Percentiles rank a stretch among this genome's conserved stretches.
Conservation (phyloP, 1,139 yeast species). For the Suhomyces atakaporum region DNA sequence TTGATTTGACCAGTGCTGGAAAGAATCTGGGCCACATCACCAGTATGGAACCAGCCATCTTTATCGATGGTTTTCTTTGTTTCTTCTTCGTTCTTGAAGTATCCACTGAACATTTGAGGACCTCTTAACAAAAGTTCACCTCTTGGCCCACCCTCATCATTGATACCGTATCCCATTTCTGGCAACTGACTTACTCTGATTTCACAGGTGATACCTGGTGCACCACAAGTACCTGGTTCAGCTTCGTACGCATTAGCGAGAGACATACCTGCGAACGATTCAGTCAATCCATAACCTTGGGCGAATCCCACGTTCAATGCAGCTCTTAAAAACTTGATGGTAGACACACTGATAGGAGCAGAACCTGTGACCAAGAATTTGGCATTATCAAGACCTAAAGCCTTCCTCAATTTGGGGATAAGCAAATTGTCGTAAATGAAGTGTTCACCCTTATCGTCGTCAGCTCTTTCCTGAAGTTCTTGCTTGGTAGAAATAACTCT, state of each 20-base stretch:
- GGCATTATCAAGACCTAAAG: constrained; percentile 59
- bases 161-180: constrained; percentile 59
- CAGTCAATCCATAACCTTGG: constrained; percentile 83
- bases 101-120: constrained; percentile 26
- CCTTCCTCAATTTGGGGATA: constrained; percentile 52
- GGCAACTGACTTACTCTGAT: constrained; percentile 66
- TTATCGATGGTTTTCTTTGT: constrained; percentile 23
- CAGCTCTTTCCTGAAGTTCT: constrained; percentile 20
- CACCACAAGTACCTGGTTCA: constrained; percentile 67
- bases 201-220: constrained; percentile 54
- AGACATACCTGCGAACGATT: constrained; percentile 66
- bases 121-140: constrained; percentile 32
- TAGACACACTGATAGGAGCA: constrained; percentile 69
- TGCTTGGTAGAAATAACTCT: constrained; percentile 22
- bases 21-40: constrained; percentile 27
- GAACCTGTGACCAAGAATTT: constrained; percentile 58
- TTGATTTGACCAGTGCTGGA: constrained; percentile 19
- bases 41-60: constrained; percentile 32
- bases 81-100: constrained; percentile 29
- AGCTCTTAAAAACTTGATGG: constrained; percentile 62
- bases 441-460: constrained; percentile 29
- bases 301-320: constrained; percentile 57
- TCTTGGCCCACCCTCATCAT: constrained; percentile 32
- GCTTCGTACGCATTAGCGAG: constrained; percentile 43
- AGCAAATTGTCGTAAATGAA: constrained; percentile 51